Percentiles rank a stretch among this genome's conserved stretches.
These are phyloP conservation scores for Teunomyces barrocoloradensis DNA, from an alignment of 805 yeast genomes.

Conservation along the genomic window DNA sequence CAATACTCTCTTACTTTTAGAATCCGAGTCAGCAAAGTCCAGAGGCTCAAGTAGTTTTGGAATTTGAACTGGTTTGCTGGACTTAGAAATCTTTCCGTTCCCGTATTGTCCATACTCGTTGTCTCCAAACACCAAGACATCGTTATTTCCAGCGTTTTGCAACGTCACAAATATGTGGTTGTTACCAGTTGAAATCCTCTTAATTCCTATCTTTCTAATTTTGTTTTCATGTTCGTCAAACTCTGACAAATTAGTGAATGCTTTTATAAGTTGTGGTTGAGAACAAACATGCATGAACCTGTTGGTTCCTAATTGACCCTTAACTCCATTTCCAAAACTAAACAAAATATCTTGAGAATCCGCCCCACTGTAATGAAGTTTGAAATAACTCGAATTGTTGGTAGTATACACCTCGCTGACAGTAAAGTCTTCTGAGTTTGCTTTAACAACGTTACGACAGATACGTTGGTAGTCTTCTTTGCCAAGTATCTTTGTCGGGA, in stretches of 20 bases:
- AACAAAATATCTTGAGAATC: constrained; percentile 30
- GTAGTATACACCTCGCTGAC: constrained; percentile 64
- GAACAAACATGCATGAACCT: constrained; percentile 70
- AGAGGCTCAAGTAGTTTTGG: constrained; percentile 61
- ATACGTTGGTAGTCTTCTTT: constrained; percentile 12
- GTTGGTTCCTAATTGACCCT: constrained; percentile 84
- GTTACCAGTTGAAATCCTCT: constrained; percentile 56
- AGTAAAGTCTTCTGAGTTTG: constrained; percentile 42
- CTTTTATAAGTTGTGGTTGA: constrained; percentile 58
- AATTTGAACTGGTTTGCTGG: constrained; percentile 49
- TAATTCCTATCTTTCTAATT: constrained; percentile 47
- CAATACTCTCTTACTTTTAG: constrained; percentile 19
- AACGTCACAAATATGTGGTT: constrained; percentile 65
- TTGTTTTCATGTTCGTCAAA: constrained; percentile 47
- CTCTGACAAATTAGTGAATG: constrained; percentile 48
- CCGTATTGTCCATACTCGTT: constrained; percentile 84
- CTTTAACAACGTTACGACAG: constrained; percentile 32
- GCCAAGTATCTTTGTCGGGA: constrained; percentile 51
- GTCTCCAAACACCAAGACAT: constrained; percentile 79
- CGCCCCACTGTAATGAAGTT: constrained; percentile 20
- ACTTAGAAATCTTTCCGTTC: constrained; percentile 67
- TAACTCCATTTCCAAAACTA: constrained; percentile 79
- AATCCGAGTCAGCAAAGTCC: constrained; percentile 20
- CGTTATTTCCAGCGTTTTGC: constrained; percentile 47
- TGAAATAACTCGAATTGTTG: constrained; percentile 50